Evolutionary conservation across 1,139 yeast species (phyloP).

Genomic region (Diutina ranongensis): DNA sequence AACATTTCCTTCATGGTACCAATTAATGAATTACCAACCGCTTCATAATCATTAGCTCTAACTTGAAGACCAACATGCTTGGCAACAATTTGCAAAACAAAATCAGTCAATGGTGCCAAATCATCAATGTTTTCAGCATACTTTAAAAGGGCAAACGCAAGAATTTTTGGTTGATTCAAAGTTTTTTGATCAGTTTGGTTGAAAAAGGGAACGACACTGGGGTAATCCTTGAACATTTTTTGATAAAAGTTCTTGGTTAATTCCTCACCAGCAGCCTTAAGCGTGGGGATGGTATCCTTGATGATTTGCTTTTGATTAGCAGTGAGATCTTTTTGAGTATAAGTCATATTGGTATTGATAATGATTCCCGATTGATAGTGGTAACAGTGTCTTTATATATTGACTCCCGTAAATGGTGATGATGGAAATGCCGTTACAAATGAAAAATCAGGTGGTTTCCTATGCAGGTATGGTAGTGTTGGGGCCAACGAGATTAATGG

Average conservation of each 20-base stretch:
- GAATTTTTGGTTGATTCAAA: slow-evolving; percentile 49
- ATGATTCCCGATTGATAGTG: too few relatives aligned
- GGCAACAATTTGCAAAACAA: slow-evolving; percentile 49
- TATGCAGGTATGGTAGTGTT: too few relatives aligned
- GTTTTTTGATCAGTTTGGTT: slow-evolving; percentile 47
- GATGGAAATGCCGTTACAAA: too few relatives aligned
- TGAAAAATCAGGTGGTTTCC: too few relatives aligned
- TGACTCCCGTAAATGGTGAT: too few relatives aligned
- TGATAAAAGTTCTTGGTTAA: slow-evolving; percentile 45
- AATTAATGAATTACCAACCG: slow-evolving; percentile 48
- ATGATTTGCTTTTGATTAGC: slow-evolving; percentile 27
- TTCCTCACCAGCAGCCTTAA: slow-evolving; percentile 43
- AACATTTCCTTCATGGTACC: slow-evolving; percentile 42
- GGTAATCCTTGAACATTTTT: slow-evolving; percentile 41
- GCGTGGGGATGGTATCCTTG: slow-evolving; percentile 46
- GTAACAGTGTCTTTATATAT: too few relatives aligned
- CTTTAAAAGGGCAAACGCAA: slow-evolving; percentile 50
- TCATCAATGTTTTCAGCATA: slow-evolving; percentile 59
- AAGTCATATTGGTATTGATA: background rate
- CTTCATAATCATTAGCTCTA: slow-evolving; percentile 50
- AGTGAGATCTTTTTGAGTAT: slow-evolving; percentile 13
- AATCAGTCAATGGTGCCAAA: slow-evolving; percentile 37
- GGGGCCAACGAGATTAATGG: too few relatives aligned
- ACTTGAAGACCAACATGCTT: slow-evolving; percentile 60
- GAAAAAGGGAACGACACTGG: slow-evolving; percentile 48